A percentile compares a stretch with the other conserved stretches of the same genome.
Conservation (phyloP, 768 basidiomycete species). For the Goffeauzyma gilvescens region DNA sequence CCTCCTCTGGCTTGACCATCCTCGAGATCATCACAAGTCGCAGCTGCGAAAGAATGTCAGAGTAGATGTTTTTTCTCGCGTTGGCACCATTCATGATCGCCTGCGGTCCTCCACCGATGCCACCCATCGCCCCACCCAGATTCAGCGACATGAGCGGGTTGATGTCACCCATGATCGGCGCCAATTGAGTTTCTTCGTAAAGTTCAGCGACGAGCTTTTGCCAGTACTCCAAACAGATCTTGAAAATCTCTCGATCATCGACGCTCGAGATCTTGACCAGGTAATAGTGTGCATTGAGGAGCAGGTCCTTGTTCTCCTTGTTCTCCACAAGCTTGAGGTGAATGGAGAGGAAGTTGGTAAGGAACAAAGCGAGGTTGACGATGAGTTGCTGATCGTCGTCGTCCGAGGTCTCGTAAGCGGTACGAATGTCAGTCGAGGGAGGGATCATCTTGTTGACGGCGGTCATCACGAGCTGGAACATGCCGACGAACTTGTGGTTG, state of each 20-base stretch:
- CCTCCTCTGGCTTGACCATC: constrained; percentile 99
- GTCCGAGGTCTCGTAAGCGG: constrained; percentile 70
- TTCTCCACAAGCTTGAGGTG: constrained; percentile 91
- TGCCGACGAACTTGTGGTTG: constrained; percentile 88
- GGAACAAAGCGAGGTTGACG: constrained; percentile 90
- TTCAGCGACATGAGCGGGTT: constrained; percentile 56
- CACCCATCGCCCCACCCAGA: constrained; percentile 41
- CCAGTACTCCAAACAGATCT: constrained; percentile 96
- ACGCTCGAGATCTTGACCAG: constrained; percentile 97
- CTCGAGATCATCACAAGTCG: constrained; percentile 89
- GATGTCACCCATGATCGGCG: constrained; percentile 58
- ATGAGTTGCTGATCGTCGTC: constrained; percentile 93
- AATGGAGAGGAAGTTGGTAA: constrained; percentile 82
- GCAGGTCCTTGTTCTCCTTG: constrained; percentile 67
- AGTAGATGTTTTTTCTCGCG: constrained; percentile 81
- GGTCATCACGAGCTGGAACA: constrained; percentile 98
- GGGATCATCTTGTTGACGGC: constrained; percentile 92
- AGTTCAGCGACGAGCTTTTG: constrained; percentile 72
- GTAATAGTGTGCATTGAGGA: constrained; percentile 91
- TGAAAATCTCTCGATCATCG: constrained; percentile 97
- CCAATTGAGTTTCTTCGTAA: constrained; percentile 85
- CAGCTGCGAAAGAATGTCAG: constrained; percentile 81
- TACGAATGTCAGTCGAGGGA: constrained; percentile 75
- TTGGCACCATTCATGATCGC: constrained; percentile 34
- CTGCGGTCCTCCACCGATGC: constrained; percentile 22